Evolutionary conservation across 768 basidiomycete genomes (phyloP).

Genomic region (Mycena latifolia): DNA sequence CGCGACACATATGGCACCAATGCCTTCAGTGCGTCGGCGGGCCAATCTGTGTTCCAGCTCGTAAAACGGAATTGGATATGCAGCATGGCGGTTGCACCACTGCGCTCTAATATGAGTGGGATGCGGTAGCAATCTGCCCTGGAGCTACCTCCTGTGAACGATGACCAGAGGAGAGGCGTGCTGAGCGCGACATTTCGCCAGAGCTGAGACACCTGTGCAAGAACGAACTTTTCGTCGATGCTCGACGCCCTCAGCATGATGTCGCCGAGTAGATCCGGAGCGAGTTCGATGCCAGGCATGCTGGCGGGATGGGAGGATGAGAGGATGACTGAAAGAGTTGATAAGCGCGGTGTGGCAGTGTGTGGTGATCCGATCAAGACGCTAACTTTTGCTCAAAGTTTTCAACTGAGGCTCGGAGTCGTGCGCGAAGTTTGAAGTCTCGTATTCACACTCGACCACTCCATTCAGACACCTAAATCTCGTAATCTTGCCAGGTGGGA

Average conservation of each 20-base stretch:
- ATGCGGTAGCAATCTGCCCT: neutral
- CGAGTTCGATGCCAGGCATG: neutral
- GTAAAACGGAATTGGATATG: neutral
- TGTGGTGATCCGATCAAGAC: too few relatives aligned
- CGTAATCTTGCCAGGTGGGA: too few relatives aligned
- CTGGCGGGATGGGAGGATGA: too few relatives aligned
- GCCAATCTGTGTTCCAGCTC: neutral
- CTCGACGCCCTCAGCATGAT: neutral
- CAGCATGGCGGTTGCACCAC: neutral
- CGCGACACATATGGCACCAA: constrained; percentile 4
- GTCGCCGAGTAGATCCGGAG: neutral
- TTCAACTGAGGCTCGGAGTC: too few relatives aligned
- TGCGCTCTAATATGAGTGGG: constrained; percentile 5
- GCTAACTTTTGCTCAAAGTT: too few relatives aligned
- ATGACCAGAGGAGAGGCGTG: constrained; percentile 9
- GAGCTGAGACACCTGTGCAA: neutral
- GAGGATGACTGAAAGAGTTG: too few relatives aligned
- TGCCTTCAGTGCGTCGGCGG: neutral
- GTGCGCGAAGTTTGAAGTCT: too few relatives aligned
- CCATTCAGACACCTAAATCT: too few relatives aligned
- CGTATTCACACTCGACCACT: too few relatives aligned
- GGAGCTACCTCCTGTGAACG: neutral
- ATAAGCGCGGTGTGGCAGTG: too few relatives aligned
- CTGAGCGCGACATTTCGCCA: constrained; percentile 3
- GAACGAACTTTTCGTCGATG: neutral